Evolutionary conservation across 306 rosid genomes (phyloP).

Genomic region (Castanea crenata): DNA sequence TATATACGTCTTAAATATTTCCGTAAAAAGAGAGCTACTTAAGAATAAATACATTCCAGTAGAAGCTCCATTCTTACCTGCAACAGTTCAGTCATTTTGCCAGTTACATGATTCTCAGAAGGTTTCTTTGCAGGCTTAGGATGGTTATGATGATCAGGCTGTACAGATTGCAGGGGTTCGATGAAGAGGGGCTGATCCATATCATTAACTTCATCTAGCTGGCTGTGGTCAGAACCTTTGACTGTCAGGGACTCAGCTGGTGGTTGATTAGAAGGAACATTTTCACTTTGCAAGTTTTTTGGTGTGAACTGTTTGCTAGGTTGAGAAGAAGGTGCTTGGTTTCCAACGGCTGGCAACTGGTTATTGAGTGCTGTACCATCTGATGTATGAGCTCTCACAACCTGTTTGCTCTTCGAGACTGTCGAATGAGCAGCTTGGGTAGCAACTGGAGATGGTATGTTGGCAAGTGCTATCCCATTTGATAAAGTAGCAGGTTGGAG

Average conservation of each 20-base stretch:
- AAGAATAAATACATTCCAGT: neutral
- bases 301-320: slow-evolving; percentile 35
- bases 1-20: slow-evolving; percentile 2
- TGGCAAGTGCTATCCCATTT: slow-evolving; percentile 42
- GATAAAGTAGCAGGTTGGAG: slow-evolving; percentile 46
- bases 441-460: slow-evolving; percentile 35
- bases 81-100: slow-evolving; percentile 62
- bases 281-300: slow-evolving; percentile 29
- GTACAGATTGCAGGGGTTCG: slow-evolving; percentile 63
- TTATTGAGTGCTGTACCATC: slow-evolving; percentile 36
- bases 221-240: slow-evolving; percentile 25
- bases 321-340: slow-evolving; percentile 37
- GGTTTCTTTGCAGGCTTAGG: slow-evolving; percentile 32
- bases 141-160: slow-evolving; percentile 31
- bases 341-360: slow-evolving; percentile 37
- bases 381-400: slow-evolving; percentile 24
- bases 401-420: slow-evolving; percentile 31
- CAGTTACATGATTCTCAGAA: slow-evolving; percentile 38
- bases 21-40: neutral
- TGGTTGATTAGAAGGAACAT: slow-evolving; percentile 23
- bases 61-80: slow-evolving; percentile 58
- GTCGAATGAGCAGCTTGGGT: slow-evolving; percentile 35
- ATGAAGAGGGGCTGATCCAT: slow-evolving; percentile 44
- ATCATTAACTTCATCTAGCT: slow-evolving; percentile 35
- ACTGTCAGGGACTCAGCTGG: slow-evolving; percentile 21